These are phyloP conservation scores for Parietaria judaica DNA, from an alignment of 306 rosid species.

Conservation along the genomic window DNA sequence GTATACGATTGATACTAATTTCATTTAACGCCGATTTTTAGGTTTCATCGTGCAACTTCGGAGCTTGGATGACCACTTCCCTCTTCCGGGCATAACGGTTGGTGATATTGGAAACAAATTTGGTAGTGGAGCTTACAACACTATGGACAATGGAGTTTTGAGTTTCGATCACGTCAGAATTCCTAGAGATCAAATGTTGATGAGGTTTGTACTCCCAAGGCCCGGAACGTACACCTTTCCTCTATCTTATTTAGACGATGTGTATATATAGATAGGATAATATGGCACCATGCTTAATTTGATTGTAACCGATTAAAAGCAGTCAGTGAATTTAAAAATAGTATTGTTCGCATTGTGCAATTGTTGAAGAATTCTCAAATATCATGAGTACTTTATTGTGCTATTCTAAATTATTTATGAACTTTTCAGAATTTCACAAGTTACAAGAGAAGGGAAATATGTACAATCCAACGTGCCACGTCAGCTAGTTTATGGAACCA, in stretches of 20 bases:
- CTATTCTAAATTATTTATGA: constrained; percentile 20
- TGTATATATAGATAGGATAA: too few species aligned
- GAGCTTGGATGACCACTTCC: constrained; percentile 86
- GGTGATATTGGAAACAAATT: constrained; percentile 96
- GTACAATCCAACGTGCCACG: constrained; percentile 76
- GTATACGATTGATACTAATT: constrained; percentile 11
- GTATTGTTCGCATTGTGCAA: too few species aligned
- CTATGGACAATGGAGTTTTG: constrained; percentile 89
- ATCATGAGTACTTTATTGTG: not conserved
- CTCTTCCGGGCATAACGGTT: constrained; percentile 78
- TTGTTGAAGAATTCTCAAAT: not conserved
- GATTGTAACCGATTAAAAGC: too few species aligned
- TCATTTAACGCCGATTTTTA: constrained; percentile 17
- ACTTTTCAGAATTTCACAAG: constrained; percentile 72
- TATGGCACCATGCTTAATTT: too few species aligned
- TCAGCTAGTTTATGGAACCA: constrained; percentile 86
- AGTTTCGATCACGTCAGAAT: constrained; percentile 74
- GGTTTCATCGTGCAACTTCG: constrained; percentile 94
- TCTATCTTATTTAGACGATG: too few species aligned
- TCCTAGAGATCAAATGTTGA: constrained; percentile 90
- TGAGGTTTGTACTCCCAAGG: constrained; percentile 47
- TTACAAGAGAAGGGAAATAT: constrained; percentile 85
- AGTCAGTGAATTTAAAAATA: too few species aligned
- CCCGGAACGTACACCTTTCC: too few species aligned
- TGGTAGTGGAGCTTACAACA: constrained; percentile 85